A percentile compares a stretch with the other conserved stretches of the same genome.
phyloP scores from a whole-genome alignment of 345 rosid genomes.

The Psidium guajava region DNA sequence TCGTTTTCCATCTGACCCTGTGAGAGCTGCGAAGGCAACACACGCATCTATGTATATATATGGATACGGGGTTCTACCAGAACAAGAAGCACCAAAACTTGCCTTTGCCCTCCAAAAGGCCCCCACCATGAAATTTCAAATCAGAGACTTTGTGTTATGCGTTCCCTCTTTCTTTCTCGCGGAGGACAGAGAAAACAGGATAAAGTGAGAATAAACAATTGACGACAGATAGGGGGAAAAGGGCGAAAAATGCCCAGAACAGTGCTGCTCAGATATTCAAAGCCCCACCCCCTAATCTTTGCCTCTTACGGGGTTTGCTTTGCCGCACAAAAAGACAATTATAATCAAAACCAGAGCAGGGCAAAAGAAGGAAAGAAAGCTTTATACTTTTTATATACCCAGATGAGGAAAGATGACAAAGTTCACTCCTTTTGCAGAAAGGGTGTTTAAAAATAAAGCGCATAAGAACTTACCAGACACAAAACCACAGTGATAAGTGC shows the following conservation, averaged over 20 bases:
- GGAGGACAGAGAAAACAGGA: conserved; percentile 11
- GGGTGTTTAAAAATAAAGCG: not conserved
- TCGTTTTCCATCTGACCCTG: conserved; percentile 11
- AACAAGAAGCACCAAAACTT: conserved; percentile 6
- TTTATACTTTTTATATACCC: not conserved
- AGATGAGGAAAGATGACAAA: not conserved
- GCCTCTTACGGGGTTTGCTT: not conserved
- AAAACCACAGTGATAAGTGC: not conserved
- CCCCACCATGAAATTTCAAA: conserved; percentile 23
- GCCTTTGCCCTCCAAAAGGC: not conserved
- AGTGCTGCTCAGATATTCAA: not conserved
- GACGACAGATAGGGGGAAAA: not conserved
- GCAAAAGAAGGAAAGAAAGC: not conserved
- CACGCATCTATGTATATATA: not conserved
- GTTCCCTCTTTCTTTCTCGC: conserved; percentile 11
- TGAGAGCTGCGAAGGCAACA: conserved; percentile 1
- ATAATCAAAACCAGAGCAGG: not conserved
- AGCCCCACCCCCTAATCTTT: not conserved
- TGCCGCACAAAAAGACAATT: not conserved
- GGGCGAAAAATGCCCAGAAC: not conserved
- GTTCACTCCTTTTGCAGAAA: not conserved
- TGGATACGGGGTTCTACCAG: not conserved
- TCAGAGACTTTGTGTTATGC: conserved; percentile 8
- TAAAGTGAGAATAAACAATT: not conserved
- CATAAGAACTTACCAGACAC: not conserved